Conservation (phyloP, 441 rosid genomes). For the Aquilaria agallochum region DNA sequence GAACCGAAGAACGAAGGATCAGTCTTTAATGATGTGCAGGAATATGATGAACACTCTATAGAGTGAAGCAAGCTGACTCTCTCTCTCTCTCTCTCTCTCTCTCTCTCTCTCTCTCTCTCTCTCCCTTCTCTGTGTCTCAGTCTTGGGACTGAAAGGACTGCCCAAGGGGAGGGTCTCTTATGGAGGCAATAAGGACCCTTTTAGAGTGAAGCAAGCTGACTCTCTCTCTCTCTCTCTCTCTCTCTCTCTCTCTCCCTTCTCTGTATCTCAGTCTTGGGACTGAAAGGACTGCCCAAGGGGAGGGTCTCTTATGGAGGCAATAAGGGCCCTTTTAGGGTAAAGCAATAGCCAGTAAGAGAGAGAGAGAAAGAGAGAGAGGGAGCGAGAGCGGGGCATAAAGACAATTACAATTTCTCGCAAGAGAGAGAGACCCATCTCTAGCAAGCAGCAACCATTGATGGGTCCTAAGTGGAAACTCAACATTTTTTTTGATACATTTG, state of each 20-base stretch:
- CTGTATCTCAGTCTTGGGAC: slow-evolving; percentile 22
- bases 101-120: slow-evolving; percentile 11
- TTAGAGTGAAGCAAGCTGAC: slow-evolving; percentile 6
- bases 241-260: slow-evolving; percentile 14
- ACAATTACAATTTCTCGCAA: slow-evolving; percentile 19
- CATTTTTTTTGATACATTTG: neutral
- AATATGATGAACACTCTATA: slow-evolving; percentile 14
- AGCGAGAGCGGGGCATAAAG: neutral
- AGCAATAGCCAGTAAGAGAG: slow-evolving; percentile 19
- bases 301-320: slow-evolving; percentile 41
- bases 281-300: slow-evolving; percentile 35
- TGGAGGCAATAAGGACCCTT: slow-evolving; percentile 26
- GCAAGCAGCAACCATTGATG: neutral
- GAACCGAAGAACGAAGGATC: slow-evolving; percentile 26
- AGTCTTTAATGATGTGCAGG: neutral
- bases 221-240: slow-evolving; percentile 5
- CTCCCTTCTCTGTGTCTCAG: slow-evolving; percentile 14
- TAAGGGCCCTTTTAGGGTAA: slow-evolving; percentile 47
- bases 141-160: slow-evolving; percentile 38
- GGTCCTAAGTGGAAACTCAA: slow-evolving; percentile 9
- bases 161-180: slow-evolving; percentile 32
- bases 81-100: slow-evolving; percentile 7
- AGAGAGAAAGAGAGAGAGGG: neutral
- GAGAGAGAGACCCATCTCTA: slow-evolving; percentile 12
- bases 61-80: slow-evolving; percentile 8